Conservation (phyloP, 78 protist species). For the Tieghemostelium lacteum region DNA sequence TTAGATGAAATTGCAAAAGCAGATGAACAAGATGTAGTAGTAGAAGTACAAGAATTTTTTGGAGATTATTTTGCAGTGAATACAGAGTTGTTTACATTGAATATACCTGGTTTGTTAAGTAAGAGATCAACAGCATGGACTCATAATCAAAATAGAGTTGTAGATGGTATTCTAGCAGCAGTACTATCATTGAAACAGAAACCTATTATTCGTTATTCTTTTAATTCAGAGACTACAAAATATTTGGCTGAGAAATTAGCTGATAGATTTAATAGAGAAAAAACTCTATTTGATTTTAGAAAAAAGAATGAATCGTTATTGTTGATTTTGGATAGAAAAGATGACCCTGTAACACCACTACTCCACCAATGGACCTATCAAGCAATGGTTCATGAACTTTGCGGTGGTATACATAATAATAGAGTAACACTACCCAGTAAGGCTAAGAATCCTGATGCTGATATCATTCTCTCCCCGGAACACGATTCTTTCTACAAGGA, state of each 20-base stretch:
- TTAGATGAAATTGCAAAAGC: conserved; percentile 92
- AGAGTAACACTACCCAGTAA: conserved; percentile 74
- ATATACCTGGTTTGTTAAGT: conserved; percentile 29
- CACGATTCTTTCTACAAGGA: conserved; percentile 90
- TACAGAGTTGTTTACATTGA: conserved; percentile 81
- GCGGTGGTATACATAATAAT: conserved; percentile 88
- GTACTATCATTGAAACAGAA: conserved; percentile 75
- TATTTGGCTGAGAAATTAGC: conserved; percentile 6
- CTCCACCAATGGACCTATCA: conserved; percentile 93
- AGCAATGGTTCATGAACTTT: conserved; percentile 90
- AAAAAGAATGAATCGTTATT: conserved; percentile 83
- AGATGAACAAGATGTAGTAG: conserved; percentile 91
- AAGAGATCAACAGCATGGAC: conserved; percentile 31
- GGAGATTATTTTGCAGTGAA: conserved; percentile 92
- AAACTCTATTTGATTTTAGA: conserved; percentile 86
- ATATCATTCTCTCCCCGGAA: conserved; percentile 71
- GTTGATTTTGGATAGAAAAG: conserved; percentile 83
- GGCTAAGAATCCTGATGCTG: neutral
- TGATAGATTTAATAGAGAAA: conserved; percentile 22
- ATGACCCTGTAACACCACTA: conserved; percentile 89
- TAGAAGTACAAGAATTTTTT: conserved; percentile 90
- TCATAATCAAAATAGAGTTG: conserved; percentile 11
- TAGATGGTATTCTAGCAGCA: conserved; percentile 52
- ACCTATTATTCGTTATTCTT: conserved; percentile 61
- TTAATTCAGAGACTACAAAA: conserved; percentile 64